These are phyloP conservation scores for Meira miltonrushii DNA, from an alignment of 1,284 basidiomycete species.

Conservation along the genomic window DNA sequence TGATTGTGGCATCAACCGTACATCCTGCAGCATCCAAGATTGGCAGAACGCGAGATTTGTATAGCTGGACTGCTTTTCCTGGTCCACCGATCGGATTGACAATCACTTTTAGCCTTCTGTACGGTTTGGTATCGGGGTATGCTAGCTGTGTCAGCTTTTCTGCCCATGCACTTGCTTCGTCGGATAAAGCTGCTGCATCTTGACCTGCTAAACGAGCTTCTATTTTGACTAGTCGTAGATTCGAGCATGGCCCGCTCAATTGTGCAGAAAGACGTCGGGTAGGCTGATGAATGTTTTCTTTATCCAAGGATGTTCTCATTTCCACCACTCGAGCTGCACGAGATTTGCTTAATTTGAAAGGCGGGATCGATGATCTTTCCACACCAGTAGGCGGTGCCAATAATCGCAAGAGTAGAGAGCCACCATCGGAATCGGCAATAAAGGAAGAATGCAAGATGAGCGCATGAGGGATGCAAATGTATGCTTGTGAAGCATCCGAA, in stretches of 20 bases:
- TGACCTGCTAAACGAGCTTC: constrained; percentile 25
- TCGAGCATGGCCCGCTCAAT: constrained; percentile 35
- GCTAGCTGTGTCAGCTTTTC: constrained; percentile 25
- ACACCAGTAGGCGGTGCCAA: constrained; percentile 28
- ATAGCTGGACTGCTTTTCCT: constrained; percentile 66
- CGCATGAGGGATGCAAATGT: constrained; percentile 28
- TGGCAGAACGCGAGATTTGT: constrained; percentile 67
- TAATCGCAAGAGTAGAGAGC: constrained; percentile 37
- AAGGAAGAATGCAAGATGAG: constrained; percentile 39
- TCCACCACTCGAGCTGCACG: constrained; percentile 17
- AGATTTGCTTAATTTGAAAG: constrained; percentile 22
- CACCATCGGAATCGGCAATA: constrained; percentile 42
- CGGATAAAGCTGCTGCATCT: not conserved
- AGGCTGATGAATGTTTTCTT: not conserved
- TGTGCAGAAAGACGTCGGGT: constrained; percentile 12
- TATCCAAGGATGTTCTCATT: not conserved
- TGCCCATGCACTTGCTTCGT: constrained; percentile 19
- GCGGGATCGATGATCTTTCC: constrained; percentile 10
- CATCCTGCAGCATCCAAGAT: constrained; percentile 74
- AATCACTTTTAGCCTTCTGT: constrained; percentile 57
- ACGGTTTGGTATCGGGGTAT: constrained; percentile 22
- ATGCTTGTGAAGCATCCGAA: constrained; percentile 17
- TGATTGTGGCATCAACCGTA: constrained; percentile 61
- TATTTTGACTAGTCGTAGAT: constrained; percentile 38
- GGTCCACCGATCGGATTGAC: constrained; percentile 84